Evolutionary conservation across 78 protist genomes (phyloP), one percentile per base, ranked within the genome.

Genomic region (Pelomyxa schiedti): DNA sequence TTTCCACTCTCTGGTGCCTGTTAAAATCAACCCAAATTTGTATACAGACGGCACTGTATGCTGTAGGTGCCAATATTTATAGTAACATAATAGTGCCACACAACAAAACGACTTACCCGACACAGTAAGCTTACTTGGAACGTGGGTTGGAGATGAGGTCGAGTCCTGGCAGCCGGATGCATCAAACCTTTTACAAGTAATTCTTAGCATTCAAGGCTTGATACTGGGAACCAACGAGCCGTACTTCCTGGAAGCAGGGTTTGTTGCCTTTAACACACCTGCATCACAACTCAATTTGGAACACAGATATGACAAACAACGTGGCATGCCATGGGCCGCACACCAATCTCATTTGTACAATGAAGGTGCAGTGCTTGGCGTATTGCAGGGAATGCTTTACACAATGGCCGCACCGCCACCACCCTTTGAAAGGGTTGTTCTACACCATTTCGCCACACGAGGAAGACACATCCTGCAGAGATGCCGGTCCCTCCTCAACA

Each of bases 191-290:
- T 28, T 77, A 4, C 87, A 82, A 32, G 77, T 82, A 1, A 39
- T 82, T 28, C 67, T 82, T 16, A 77, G 82, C 53, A 71, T 82
- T 35, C 87, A 82, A 65, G 87, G 82, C 35, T 32, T 82, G 41
- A 82, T 82, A 28, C 40, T 82, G 0, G 87, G 87, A 22, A 70
- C 43, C 5, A 65, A 77, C 30, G 87, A 82, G 47, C 87, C 87
- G 0, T 82, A 82, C 75, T 82, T 53, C 63, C 29, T 82, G 0
- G 87, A 82, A n/a, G 87, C 87, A 8, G 87, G 87, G n/a, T n/a
- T n/a, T n/a, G n/a, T n/a, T n/a, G n/a, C n/a, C n/a, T n/a, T n/a
- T n/a, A n/a, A n/a, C n/a, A n/a, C n/a, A n/a, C n/a, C n/a, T n/a
- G n/a, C n/a, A n/a, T n/a, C n/a, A n/a, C n/a, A n/a, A n/a, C n/a